These are phyloP conservation scores for Dactylorhiza incarnata DNA, from an alignment of 106 monocot genomes.

Conservation along the genomic window DNA sequence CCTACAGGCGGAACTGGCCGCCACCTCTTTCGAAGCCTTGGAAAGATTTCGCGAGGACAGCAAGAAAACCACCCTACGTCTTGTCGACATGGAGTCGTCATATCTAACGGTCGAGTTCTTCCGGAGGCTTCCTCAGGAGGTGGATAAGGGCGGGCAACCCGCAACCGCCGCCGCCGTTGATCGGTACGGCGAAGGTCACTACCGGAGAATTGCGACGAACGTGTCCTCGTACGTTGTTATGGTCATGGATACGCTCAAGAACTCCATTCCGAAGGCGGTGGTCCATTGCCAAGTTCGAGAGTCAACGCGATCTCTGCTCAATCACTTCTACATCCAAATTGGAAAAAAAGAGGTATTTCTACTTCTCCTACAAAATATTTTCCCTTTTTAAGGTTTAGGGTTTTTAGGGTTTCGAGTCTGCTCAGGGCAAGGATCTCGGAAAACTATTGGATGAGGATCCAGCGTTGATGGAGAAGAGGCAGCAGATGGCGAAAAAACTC, in stretches of 20 bases:
- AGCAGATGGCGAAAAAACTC: constrained; percentile 51
- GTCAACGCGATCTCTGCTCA: constrained; percentile 66
- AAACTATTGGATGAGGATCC: constrained; percentile 69
- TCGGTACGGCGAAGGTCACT: constrained; percentile 66
- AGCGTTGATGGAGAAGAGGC: constrained; percentile 47
- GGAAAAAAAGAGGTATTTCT: constrained; percentile 36
- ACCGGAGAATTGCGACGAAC: constrained; percentile 79
- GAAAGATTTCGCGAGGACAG: constrained; percentile 82
- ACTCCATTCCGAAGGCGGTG: constrained; percentile 68
- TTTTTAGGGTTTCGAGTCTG: neutral
- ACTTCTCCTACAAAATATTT: neutral
- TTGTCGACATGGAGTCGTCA: constrained; percentile 94
- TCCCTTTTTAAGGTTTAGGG: neutral
- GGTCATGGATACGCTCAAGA: constrained; percentile 54
- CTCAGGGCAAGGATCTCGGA: constrained; percentile 49
- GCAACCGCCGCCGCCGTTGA: constrained; percentile 17
- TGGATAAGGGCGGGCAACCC: constrained; percentile 41
- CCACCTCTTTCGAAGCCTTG: constrained; percentile 61
- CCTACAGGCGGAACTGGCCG: constrained; percentile 74
- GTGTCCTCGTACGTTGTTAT: constrained; percentile 70
- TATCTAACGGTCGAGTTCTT: constrained; percentile 95
- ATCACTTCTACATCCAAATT: constrained; percentile 62
- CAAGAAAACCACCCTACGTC: constrained; percentile 60
- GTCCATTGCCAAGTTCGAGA: constrained; percentile 93
- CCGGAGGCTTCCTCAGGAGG: constrained; percentile 79